These are phyloP conservation scores for Metarhizium sp. DNA, from an alignment of 2,329 filamentous ascomycete genomes.

Conservation along the genomic window DNA sequence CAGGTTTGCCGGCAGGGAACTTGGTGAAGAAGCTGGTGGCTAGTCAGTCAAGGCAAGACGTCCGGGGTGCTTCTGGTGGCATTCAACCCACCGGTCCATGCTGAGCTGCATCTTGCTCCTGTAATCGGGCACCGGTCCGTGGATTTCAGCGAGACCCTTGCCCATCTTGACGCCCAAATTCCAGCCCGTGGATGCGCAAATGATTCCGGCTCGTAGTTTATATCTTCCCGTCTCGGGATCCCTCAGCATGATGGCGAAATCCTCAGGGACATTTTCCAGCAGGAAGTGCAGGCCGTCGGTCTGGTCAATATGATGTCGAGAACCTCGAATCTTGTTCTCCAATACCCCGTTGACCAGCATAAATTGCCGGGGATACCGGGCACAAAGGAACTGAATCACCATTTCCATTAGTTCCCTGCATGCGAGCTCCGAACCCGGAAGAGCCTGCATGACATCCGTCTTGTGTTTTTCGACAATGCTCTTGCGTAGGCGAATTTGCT, in stretches of 20 bases:
- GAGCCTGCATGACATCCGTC: conserved; percentile 51
- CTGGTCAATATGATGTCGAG: conserved; percentile 47
- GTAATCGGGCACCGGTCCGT: conserved; percentile 69
- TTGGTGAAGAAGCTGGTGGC: conserved; percentile 64
- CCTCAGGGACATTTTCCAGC: conserved; percentile 72
- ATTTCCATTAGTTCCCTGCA: conserved; percentile 88
- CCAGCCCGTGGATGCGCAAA: conserved; percentile 77
- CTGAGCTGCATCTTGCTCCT: conserved; percentile 81
- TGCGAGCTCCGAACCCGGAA: conserved; percentile 68
- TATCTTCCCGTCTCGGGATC: conserved; percentile 65
- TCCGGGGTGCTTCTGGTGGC: neutral
- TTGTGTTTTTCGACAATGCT: conserved; percentile 55
- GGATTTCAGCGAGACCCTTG: conserved; percentile 59
- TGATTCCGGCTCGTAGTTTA: conserved; percentile 62
- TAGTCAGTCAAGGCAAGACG: neutral
- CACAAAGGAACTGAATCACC: conserved; percentile 66
- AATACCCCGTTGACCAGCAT: conserved; percentile 47
- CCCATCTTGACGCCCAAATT: conserved; percentile 67
- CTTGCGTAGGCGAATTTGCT: conserved; percentile 59
- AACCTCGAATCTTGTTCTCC: conserved; percentile 59
- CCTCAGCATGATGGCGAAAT: conserved; percentile 69
- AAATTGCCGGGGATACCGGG: conserved; percentile 71
- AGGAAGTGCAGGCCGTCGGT: conserved; percentile 57
- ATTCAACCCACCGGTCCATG: conserved; percentile 60
- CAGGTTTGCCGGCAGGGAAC: conserved; percentile 62